A percentile compares a stretch with the other conserved stretches of the same genome.
Conservation (phyloP, 805 yeast genomes). For the Saccharomycopsis javanensis region DNA sequence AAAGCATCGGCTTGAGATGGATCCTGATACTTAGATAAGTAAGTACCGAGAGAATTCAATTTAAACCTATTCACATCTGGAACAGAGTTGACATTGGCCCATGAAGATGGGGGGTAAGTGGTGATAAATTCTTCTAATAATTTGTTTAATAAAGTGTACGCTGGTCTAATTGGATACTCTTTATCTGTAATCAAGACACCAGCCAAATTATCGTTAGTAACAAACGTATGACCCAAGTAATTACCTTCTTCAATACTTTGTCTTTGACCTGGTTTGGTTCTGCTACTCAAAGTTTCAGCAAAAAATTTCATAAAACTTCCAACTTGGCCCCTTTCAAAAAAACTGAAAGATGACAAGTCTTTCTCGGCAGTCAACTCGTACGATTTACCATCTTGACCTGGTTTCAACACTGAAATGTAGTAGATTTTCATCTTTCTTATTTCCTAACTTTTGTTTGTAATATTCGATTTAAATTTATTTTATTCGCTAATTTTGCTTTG, state of each 20-base stretch:
- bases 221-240: slow-evolving; percentile 87
- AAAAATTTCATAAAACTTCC: slow-evolving; percentile 93
- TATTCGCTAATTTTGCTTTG: neutral
- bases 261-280: slow-evolving; percentile 85
- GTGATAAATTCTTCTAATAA: slow-evolving; percentile 82
- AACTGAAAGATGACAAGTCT: slow-evolving; percentile 78
- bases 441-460: neutral
- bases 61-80: slow-evolving; percentile 26
- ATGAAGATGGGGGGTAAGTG: slow-evolving; percentile 64
- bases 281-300: slow-evolving; percentile 77
- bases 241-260: slow-evolving; percentile 83
- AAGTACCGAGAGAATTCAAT: slow-evolving; percentile 54
- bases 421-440: slow-evolving; percentile 63
- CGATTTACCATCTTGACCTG: slow-evolving; percentile 46
- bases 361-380: slow-evolving; percentile 70
- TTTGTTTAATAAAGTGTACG: slow-evolving; percentile 85
- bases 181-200: slow-evolving; percentile 90
- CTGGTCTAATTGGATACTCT: slow-evolving; percentile 95
- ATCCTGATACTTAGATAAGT: slow-evolving; percentile 82
- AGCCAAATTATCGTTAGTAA: slow-evolving; percentile 81
- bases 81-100: slow-evolving; percentile 45
- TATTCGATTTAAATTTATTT: too few relatives aligned
- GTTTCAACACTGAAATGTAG: slow-evolving; percentile 79
- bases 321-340: slow-evolving; percentile 76
- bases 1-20: slow-evolving; percentile 96